Evolutionary conservation across 169 alveolate genomes (phyloP).

Genomic region (Plasmodium gaboni): DNA sequence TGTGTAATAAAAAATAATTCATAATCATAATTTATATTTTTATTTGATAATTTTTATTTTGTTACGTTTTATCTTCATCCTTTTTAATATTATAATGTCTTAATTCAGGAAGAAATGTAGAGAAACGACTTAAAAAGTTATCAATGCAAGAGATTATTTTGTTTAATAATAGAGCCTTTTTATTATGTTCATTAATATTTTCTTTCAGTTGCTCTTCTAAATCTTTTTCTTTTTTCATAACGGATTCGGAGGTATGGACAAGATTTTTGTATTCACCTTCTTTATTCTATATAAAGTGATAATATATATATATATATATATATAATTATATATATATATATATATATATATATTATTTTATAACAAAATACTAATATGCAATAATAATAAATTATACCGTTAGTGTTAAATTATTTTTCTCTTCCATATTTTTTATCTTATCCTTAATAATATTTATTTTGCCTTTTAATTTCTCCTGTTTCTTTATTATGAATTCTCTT

Average conservation of each 20-base stretch:
- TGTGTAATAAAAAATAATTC: too few species aligned
- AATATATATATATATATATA: slow-evolving; percentile 7
- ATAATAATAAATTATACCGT: slow-evolving; percentile 23
- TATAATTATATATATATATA: background rate
- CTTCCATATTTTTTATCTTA: slow-evolving; percentile 49
- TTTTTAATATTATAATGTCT: slow-evolving; percentile 67
- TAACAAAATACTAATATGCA: background rate
- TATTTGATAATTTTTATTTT: background rate
- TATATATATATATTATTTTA: background rate
- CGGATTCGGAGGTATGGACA: slow-evolving; percentile 33
- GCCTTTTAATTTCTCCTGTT: slow-evolving; percentile 43
- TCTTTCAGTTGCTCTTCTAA: slow-evolving; percentile 48
- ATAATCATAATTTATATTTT: too few species aligned
- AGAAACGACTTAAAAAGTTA: slow-evolving; percentile 59
- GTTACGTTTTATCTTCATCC: slow-evolving; percentile 56
- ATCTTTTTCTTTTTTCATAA: slow-evolving; percentile 46
- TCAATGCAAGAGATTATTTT: slow-evolving; percentile 69
- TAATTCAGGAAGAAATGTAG: slow-evolving; percentile 66
- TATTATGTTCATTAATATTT: slow-evolving; percentile 68
- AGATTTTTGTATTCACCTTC: slow-evolving; percentile 47
- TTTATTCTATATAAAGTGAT: slow-evolving; percentile 22
- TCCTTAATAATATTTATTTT: slow-evolving; percentile 68
- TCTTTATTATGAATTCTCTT: slow-evolving; percentile 58
- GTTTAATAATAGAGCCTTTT: slow-evolving; percentile 31
- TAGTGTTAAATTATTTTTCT: slow-evolving; percentile 34